These are phyloP conservation scores for Penicillium griseofulvum DNA, from an alignment of 2,329 filamentous ascomycete species.

Conservation along the genomic window DNA sequence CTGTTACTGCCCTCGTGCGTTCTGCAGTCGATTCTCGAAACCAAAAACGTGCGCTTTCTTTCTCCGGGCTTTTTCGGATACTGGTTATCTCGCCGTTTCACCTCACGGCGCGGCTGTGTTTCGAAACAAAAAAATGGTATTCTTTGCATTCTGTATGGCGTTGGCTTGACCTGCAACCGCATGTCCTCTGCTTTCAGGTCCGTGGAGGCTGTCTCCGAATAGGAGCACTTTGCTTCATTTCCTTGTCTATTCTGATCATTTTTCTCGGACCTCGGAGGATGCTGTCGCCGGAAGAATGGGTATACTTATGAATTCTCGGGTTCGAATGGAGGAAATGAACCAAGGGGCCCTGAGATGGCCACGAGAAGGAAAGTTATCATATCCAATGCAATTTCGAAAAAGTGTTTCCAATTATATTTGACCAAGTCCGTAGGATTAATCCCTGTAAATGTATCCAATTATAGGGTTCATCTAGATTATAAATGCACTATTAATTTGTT, in stretches of 20 bases:
- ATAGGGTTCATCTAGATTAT: neutral
- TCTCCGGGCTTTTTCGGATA: slow-evolving; percentile 22
- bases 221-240: slow-evolving; percentile 28
- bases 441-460: too few species aligned
- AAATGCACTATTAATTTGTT: too few species aligned
- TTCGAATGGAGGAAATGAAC: slow-evolving; percentile 16
- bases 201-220: slow-evolving; percentile 30
- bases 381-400: slow-evolving; percentile 25
- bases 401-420: slow-evolving; percentile 6
- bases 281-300: slow-evolving; percentile 33
- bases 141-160: slow-evolving; percentile 45
- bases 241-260: slow-evolving; percentile 24
- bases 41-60: slow-evolving; percentile 25
- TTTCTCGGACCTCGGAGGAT: slow-evolving; percentile 38
- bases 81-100: neutral
- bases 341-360: slow-evolving; percentile 19
- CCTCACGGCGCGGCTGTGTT: slow-evolving; percentile 3
- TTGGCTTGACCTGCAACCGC: slow-evolving; percentile 40
- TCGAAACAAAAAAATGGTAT: slow-evolving; percentile 24
- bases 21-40: slow-evolving; percentile 20
- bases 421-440: neutral
- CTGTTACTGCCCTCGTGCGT: slow-evolving; percentile 26
- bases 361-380: slow-evolving; percentile 33
- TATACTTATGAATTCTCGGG: slow-evolving; percentile 22
- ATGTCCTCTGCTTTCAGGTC: slow-evolving; percentile 34